Percentiles rank a stretch among this genome's conserved stretches.
phyloP scores from a whole-genome alignment of 2,329 filamentous ascomycete genomes.

The Colletotrichum liaoningense region DNA sequence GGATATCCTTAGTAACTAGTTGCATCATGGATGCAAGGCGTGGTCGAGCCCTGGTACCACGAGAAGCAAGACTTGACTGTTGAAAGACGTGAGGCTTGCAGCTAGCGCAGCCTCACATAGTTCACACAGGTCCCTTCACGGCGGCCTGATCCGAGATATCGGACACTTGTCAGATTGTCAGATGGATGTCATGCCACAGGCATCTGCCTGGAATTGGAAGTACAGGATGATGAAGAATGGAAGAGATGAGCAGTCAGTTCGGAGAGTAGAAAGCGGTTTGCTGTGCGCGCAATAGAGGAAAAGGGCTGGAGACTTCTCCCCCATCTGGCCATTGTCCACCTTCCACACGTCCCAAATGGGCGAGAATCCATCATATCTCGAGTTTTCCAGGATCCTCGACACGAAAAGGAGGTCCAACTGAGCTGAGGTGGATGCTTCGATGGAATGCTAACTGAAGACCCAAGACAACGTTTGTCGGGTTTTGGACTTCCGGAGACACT shows the following conservation, averaged over 20 bases:
- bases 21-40: constrained; percentile 2
- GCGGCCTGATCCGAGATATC: background rate
- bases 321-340: background rate
- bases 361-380: background rate
- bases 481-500: constrained; percentile 1
- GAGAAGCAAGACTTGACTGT: background rate
- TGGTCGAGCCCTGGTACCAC: background rate
- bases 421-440: background rate
- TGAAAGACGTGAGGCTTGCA: background rate
- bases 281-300: background rate
- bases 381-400: background rate
- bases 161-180: background rate
- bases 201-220: background rate
- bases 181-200: background rate
- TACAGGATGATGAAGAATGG: background rate
- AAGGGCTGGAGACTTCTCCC: background rate
- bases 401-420: background rate
- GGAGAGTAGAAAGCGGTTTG: background rate
- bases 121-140: background rate
- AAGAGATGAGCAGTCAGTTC: background rate
- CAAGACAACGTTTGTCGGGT: constrained; percentile 17
- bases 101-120: background rate
- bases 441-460: background rate
- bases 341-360: background rate
- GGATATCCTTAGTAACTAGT: constrained; percentile 2